phyloP scores from a whole-genome alignment of 2,329 filamentous ascomycete genomes.

The Fonsecaea pugnacius region DNA sequence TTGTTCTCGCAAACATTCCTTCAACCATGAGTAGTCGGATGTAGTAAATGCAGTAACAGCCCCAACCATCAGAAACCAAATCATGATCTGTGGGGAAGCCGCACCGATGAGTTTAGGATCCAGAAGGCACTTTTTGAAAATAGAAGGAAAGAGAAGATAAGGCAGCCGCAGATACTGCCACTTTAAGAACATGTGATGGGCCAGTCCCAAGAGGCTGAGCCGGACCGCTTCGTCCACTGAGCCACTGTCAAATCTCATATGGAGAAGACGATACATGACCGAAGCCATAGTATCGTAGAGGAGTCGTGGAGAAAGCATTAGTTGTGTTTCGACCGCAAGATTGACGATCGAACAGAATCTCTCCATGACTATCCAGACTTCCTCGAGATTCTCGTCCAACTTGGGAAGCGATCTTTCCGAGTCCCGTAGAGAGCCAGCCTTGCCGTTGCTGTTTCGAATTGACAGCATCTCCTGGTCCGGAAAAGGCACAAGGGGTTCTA shows the following conservation, averaged over 20 bases:
- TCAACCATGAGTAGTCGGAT: constrained; percentile 25
- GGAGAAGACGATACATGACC: constrained; percentile 49
- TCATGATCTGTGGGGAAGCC: constrained; percentile 15
- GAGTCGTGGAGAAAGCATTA: constrained; percentile 34
- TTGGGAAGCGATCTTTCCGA: constrained; percentile 26
- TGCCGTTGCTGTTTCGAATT: constrained; percentile 5
- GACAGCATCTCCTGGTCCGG: constrained; percentile 28
- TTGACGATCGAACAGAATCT: constrained; percentile 41
- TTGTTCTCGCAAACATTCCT: constrained; percentile 12
- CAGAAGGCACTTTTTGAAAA: constrained; percentile 29
- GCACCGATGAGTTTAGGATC: constrained; percentile 6
- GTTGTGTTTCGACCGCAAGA: constrained; percentile 34
- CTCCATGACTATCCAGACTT: constrained; percentile 38
- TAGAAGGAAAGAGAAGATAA: constrained; percentile 32
- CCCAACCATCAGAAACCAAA: constrained; percentile 38
- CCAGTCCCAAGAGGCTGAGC: constrained; percentile 47
- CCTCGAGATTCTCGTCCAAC: constrained; percentile 34
- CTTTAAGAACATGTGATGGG: constrained; percentile 48
- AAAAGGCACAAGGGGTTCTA: constrained; percentile 37
- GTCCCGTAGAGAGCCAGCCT: constrained; percentile 1
- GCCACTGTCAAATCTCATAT: constrained; percentile 40
- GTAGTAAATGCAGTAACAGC: constrained; percentile 24
- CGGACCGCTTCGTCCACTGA: constrained; percentile 46
- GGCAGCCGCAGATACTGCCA: constrained; percentile 41
- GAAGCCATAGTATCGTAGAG: constrained; percentile 45